These are phyloP conservation scores for Rhodotorula graminis DNA, from an alignment of 768 basidiomycete species.

Conservation along the genomic window DNA sequence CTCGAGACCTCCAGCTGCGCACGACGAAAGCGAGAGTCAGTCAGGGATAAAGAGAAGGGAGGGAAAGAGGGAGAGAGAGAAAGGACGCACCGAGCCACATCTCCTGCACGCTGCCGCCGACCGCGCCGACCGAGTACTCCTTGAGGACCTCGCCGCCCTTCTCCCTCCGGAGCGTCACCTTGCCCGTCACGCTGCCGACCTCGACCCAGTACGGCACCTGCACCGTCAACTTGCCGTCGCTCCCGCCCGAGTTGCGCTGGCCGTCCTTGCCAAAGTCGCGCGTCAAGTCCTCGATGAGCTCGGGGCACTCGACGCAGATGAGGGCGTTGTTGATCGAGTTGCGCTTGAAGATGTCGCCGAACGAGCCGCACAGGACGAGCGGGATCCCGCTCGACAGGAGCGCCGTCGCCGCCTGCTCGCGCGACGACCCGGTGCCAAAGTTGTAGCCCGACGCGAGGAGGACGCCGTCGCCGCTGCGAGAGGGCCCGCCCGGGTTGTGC, in stretches of 20 bases:
- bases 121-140: slow-evolving; percentile 63
- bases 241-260: slow-evolving; percentile 69
- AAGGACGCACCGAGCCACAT: slow-evolving; percentile 66
- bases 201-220: slow-evolving; percentile 62
- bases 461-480: slow-evolving; percentile 53
- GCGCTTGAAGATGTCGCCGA: slow-evolving; percentile 98
- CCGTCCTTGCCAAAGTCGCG: slow-evolving; percentile 66
- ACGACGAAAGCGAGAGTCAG: neutral
- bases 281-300: slow-evolving; percentile 80
- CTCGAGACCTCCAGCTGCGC: slow-evolving; percentile 37
- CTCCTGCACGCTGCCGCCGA: slow-evolving; percentile 94
- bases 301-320: slow-evolving; percentile 87
- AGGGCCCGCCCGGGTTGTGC: slow-evolving; percentile 8
- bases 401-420: slow-evolving; percentile 97
- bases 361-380: slow-evolving; percentile 92
- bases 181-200: slow-evolving; percentile 67
- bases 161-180: slow-evolving; percentile 56
- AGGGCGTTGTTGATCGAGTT: slow-evolving; percentile 98
- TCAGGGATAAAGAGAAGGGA: neutral
- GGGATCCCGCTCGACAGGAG: slow-evolving; percentile 89
- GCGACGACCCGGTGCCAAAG: slow-evolving; percentile 96
- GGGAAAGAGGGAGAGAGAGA: neutral
- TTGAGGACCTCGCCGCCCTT: slow-evolving; percentile 53
- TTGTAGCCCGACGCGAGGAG: slow-evolving; percentile 91
- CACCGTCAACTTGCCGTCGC: slow-evolving; percentile 76